Conservation (phyloP, 495 filamentous ascomycete species). For the Annulohypoxylon maeteangense region DNA sequence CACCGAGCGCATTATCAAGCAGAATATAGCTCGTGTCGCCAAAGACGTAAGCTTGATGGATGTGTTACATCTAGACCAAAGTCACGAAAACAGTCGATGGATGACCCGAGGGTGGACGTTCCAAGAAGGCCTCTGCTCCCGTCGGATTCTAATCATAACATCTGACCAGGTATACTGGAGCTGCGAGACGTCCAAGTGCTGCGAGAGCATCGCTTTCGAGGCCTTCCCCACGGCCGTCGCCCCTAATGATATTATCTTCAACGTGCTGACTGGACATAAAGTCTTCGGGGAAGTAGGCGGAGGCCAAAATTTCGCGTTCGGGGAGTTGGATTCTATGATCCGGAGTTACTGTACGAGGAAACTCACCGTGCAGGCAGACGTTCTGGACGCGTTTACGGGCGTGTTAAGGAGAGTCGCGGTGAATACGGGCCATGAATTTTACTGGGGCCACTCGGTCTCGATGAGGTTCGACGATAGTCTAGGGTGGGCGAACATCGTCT, state of each 20-base stretch:
- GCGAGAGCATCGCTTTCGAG: slow-evolving; percentile 35
- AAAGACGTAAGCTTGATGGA: slow-evolving; percentile 24
- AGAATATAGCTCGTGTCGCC: slow-evolving; percentile 15
- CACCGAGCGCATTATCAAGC: neutral
- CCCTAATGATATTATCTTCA: slow-evolving; percentile 14
- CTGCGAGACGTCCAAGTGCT: slow-evolving; percentile 28
- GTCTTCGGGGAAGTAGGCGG: slow-evolving; percentile 34
- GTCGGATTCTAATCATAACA: slow-evolving; percentile 48
- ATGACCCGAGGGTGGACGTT: slow-evolving; percentile 55
- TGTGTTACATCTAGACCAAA: slow-evolving; percentile 16
- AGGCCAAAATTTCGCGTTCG: slow-evolving; percentile 22
- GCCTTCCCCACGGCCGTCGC: slow-evolving; percentile 20
- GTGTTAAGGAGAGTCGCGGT: slow-evolving; percentile 12
- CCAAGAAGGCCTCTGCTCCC: slow-evolving; percentile 52
- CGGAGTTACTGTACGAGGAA: slow-evolving; percentile 17
- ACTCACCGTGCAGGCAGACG: slow-evolving; percentile 15
- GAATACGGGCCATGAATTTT: slow-evolving; percentile 31
- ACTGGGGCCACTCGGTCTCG: slow-evolving; percentile 34
- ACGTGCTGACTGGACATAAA: slow-evolving; percentile 19
- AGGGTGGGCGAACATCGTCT: slow-evolving; percentile 22
- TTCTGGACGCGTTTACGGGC: slow-evolving; percentile 33
- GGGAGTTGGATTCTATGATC: slow-evolving; percentile 18
- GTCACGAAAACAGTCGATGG: slow-evolving; percentile 43
- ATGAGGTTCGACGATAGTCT: slow-evolving; percentile 23
- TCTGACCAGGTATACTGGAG: slow-evolving; percentile 47